phyloP scores from a whole-genome alignment of 2,329 filamentous ascomycete genomes.

The Paraconiothyrium sp. region DNA sequence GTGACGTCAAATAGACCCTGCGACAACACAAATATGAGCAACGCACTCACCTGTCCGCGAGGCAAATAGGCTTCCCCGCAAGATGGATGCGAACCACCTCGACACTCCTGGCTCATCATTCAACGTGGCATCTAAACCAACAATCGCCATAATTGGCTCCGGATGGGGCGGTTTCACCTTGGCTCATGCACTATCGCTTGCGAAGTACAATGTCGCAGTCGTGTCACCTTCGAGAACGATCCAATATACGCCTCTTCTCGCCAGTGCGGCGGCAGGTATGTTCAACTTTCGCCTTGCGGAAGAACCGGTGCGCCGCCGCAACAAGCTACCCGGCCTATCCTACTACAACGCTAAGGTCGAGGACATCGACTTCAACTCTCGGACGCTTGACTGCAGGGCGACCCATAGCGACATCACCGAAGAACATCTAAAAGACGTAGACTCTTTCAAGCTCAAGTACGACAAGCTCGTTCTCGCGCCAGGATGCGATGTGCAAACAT shows the following conservation, averaged over 20 bases:
- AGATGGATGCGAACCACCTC: background rate
- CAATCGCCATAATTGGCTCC: conserved; percentile 2
- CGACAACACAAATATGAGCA: conserved; percentile 6
- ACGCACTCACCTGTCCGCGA: no score
- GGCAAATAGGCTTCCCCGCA: background rate
- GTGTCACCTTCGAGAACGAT: conserved; percentile 9
- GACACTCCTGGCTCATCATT: background rate
- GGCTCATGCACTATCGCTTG: conserved; percentile 6
- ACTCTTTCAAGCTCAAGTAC: conserved; percentile 6
- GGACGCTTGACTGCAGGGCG: conserved; percentile 4
- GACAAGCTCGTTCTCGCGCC: conserved; percentile 12
- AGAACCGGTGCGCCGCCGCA: conserved; percentile 10
- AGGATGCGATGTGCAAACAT: conserved; percentile 9
- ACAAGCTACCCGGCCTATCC: conserved; percentile 8
- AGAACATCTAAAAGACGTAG: background rate
- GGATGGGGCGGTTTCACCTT: conserved; percentile 11
- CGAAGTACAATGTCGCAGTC: conserved; percentile 13
- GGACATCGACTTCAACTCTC: conserved; percentile 4
- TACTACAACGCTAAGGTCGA: conserved; percentile 10
- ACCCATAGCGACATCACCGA: background rate
- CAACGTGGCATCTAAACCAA: conserved; percentile 1
- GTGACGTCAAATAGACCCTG: conserved; percentile 7
- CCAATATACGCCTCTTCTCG: conserved; percentile 9
- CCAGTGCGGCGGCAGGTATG: conserved; percentile 8
- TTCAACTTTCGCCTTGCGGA: conserved; percentile 12